These are phyloP conservation scores for Umbelopsis sp. DNA, from an alignment of 371 early-diverging fungal species.

Conservation along the genomic window DNA sequence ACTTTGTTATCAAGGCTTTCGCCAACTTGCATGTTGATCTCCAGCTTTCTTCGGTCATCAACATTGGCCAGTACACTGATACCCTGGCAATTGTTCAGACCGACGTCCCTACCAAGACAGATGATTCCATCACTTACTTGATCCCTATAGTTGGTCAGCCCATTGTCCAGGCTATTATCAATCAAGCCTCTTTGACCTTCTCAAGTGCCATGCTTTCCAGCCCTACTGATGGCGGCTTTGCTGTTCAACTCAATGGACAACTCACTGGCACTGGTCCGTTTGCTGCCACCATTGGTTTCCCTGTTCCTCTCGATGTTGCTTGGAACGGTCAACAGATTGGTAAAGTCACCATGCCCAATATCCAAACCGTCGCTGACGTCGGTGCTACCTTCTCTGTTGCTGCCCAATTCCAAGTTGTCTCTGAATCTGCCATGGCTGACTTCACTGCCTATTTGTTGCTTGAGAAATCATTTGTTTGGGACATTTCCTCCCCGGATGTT, in stretches of 20 bases:
- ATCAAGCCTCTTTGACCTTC: constrained; percentile 53
- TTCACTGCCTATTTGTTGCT: constrained; percentile 63
- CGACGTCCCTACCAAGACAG: constrained; percentile 47
- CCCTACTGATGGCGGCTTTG: constrained; percentile 53
- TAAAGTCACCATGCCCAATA: constrained; percentile 50
- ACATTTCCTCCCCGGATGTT: constrained; percentile 51
- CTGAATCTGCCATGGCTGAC: constrained; percentile 47
- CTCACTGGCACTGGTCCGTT: constrained; percentile 66
- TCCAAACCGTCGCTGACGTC: constrained; percentile 47
- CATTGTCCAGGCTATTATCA: constrained; percentile 61
- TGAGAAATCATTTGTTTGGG: constrained; percentile 58
- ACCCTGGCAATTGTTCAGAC: constrained; percentile 51
- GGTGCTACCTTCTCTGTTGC: constrained; percentile 52
- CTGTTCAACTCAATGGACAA: constrained; percentile 56
- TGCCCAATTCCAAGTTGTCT: constrained; percentile 49
- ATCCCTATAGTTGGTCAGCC: constrained; percentile 64
- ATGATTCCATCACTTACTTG: constrained; percentile 46
- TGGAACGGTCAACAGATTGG: constrained; percentile 58
- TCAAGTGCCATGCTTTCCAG: constrained; percentile 51
- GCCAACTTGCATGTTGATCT: constrained; percentile 56
- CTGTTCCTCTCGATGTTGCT: constrained; percentile 46
- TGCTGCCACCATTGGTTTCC: constrained; percentile 61
- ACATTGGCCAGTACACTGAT: constrained; percentile 57
- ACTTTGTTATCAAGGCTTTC: constrained; percentile 57
- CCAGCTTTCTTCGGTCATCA: constrained; percentile 49